Evolutionary conservation across 1,284 basidiomycete genomes (phyloP), one percentile per base, ranked within the genome.

Genomic region (Stygiomarasmius scandens): DNA sequence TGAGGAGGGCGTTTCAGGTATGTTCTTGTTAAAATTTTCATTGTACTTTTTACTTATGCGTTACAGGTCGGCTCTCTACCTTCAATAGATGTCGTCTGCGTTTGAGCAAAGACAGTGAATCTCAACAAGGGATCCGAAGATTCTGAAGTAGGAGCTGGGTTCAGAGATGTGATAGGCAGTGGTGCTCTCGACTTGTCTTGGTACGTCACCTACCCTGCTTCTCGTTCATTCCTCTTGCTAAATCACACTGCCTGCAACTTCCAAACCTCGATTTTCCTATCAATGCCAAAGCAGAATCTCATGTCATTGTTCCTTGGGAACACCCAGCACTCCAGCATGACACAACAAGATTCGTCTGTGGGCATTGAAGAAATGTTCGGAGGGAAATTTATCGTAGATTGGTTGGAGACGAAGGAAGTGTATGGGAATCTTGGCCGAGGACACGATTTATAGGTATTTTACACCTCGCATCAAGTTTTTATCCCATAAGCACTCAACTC

Each of bases 351-450:
- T 55, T 79, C 82, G 2, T 79, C 82, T 56, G 74, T 83, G n/a
- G n/a, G n/a, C n/a, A n/a, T n/a, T n/a, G n/a, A n/a, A n/a, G n/a
- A n/a, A n/a, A n/a, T n/a, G n/a, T n/a, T n/a, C n/a, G n/a, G n/a
- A n/a, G n/a, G n/a, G n/a, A 36, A 56, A 89, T 93, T 94, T 67
- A 77, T 82, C 34, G 82, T 92, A 20, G 93, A 95, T 71, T 98
- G 95, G 95, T 74, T 32, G 86, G 87, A 10, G 79, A 88, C 54
- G 38, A 16, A 2, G 93, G 94, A 2, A 92, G 82, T 56, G 90
- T 95, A 25, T 98, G 95, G 95, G 93, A 96, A 59, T 84, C 92
- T 0, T 96, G 89, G 79, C 84, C 94, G 16, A 84, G 93, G n/a
- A 93, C 93, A 0, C 98, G 95, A n/a, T n/a, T n/a, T n/a, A n/a